phyloP scores from a whole-genome alignment of 2,329 filamentous ascomycete species.

The Fusarium sp. region DNA sequence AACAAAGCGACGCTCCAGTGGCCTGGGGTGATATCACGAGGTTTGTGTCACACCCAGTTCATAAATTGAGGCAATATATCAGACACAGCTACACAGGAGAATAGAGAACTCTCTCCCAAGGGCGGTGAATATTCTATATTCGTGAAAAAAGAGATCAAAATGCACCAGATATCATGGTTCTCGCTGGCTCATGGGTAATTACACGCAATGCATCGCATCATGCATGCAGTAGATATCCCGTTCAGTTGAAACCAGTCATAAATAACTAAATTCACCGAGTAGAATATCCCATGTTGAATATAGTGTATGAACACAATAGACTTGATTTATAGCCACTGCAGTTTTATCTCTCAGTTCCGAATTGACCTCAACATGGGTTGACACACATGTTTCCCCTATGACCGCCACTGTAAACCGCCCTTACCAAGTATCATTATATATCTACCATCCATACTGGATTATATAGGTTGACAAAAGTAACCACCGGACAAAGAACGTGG shows the following conservation, averaged over 20 bases:
- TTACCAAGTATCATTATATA: not conserved
- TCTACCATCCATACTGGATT: not conserved
- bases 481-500: not conserved
- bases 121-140: not conserved
- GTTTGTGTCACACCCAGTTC: not conserved
- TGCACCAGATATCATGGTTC: not conserved
- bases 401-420: not conserved
- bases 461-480: not conserved
- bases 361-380: not conserved
- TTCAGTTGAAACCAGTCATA: not conserved
- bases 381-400: not conserved
- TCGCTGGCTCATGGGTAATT: not conserved
- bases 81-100: too few relatives aligned
- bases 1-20: not conserved
- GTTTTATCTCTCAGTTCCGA: not conserved
- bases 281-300: not conserved
- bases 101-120: too few relatives aligned
- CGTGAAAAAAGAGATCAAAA: not conserved
- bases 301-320: too few relatives aligned
- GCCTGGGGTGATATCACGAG: not conserved
- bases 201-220: not conserved
- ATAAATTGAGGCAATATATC: not conserved
- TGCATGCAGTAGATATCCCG: not conserved
- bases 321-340: not conserved
- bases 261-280: not conserved